Conservation (phyloP, 768 basidiomycete species). For the Lactarius vividus region DNA sequence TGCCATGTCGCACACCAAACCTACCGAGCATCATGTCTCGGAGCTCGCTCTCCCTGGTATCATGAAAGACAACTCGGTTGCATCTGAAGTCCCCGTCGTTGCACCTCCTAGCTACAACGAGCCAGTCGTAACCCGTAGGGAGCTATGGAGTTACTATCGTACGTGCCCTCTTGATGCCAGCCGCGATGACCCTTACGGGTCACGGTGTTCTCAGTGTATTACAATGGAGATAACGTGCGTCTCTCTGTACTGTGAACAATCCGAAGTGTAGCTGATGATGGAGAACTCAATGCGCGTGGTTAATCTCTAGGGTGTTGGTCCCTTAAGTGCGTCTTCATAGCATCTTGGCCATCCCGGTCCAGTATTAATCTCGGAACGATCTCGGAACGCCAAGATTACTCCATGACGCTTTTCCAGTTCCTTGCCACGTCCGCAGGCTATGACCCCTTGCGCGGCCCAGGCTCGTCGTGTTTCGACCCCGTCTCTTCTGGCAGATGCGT, state of each 20-base stretch:
- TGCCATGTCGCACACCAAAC: constrained; percentile 14
- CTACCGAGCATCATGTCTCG: neutral
- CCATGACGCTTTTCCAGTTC: constrained; percentile 72
- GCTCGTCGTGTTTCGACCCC: constrained; percentile 59
- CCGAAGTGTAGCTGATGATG: neutral
- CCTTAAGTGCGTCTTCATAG: constrained; percentile 38
- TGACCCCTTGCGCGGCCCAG: constrained; percentile 66
- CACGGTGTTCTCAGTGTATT: constrained; percentile 53
- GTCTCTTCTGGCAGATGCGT: constrained; percentile 71
- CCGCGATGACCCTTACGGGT: constrained; percentile 6
- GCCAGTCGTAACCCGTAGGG: constrained; percentile 66
- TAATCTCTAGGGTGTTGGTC: constrained; percentile 58
- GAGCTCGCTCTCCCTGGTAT: constrained; percentile 1
- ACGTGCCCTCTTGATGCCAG: constrained; percentile 30
- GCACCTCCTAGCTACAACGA: constrained; percentile 39
- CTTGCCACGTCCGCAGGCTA: constrained; percentile 71
- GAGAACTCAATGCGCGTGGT: neutral
- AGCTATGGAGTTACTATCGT: constrained; percentile 83
- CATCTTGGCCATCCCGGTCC: constrained; percentile 6
- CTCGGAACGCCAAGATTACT: constrained; percentile 51
- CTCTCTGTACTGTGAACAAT: neutral
- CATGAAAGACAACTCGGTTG: neutral
- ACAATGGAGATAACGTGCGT: constrained; percentile 76
- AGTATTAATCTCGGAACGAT: neutral
- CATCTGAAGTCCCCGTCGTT: neutral